These are phyloP conservation scores for Albifimbria verrucaria DNA, from an alignment of 2,329 filamentous ascomycete species.

Conservation along the genomic window DNA sequence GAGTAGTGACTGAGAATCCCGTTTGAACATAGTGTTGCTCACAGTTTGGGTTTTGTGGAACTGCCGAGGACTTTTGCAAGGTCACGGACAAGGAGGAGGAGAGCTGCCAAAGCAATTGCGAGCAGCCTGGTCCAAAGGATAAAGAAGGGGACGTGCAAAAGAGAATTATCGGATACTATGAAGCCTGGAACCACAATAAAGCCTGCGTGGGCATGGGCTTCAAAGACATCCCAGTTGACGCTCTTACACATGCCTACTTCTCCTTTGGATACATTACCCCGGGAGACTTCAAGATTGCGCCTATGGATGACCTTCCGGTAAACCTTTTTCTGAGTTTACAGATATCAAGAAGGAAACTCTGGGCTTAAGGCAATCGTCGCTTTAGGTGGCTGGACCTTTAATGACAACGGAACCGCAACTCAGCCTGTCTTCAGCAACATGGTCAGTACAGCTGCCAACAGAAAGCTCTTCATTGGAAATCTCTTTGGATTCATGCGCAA, in stretches of 20 bases:
- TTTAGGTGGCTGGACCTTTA: constrained; percentile 40
- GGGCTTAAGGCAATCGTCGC: constrained; percentile 29
- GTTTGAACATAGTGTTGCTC: no score
- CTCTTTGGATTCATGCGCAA: constrained; percentile 16
- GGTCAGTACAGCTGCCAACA: constrained; percentile 12
- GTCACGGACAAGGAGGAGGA: constrained; percentile 7
- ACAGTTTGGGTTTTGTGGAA: constrained; percentile 9
- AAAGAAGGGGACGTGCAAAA: constrained; percentile 14
- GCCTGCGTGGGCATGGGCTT: constrained; percentile 6
- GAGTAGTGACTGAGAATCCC: no score
- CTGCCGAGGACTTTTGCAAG: constrained; percentile 18
- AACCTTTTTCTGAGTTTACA: constrained; percentile 21
- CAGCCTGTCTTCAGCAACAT: constrained; percentile 23
- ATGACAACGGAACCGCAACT: constrained; percentile 3
- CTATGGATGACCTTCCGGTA: constrained; percentile 19
- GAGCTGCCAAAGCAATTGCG: constrained; percentile 15
- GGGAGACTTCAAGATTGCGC: constrained; percentile 18
- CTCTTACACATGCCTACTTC: constrained; percentile 23
- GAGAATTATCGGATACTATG: constrained; percentile 29
- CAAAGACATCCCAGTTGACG: constrained; percentile 13
- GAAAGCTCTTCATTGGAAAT: constrained; percentile 32
- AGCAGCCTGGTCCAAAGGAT: constrained; percentile 1
- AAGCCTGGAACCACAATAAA: constrained; percentile 18
- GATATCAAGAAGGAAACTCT: constrained; percentile 22
- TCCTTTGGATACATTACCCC: constrained; percentile 32